Conservation (phyloP, 2,329 filamentous ascomycete genomes). For the Colletotrichum godetiae region DNA sequence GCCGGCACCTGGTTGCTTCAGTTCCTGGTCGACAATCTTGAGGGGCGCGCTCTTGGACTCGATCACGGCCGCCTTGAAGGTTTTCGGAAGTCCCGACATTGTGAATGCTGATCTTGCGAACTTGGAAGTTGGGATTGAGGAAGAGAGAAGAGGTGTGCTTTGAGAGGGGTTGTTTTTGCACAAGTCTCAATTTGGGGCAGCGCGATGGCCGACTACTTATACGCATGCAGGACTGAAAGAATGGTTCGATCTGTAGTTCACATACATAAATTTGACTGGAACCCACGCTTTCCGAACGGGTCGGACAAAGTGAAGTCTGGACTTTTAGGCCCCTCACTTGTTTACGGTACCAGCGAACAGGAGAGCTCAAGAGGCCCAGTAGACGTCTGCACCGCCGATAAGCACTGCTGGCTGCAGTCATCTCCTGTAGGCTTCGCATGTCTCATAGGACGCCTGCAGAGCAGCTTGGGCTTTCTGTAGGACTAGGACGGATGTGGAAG, state of each 20-base stretch:
- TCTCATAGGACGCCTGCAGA: neutral
- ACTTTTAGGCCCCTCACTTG: neutral
- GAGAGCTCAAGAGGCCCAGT: neutral
- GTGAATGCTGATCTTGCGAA: neutral
- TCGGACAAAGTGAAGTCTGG: neutral
- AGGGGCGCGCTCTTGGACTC: conserved; percentile 63
- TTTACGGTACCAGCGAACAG: neutral
- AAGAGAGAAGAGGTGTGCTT: neutral
- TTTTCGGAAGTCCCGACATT: conserved; percentile 64
- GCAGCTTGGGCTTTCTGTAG: neutral
- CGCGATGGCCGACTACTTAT: neutral
- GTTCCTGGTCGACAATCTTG: conserved; percentile 67
- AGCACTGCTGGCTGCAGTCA: neutral
- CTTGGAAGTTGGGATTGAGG: neutral
- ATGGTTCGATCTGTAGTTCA: neutral
- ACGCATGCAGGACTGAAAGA: neutral
- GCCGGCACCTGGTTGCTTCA: conserved; percentile 65
- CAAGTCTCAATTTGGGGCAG: no score
- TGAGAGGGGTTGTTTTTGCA: neutral
- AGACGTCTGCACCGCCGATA: neutral
- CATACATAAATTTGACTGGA: neutral
- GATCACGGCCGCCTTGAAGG: conserved; percentile 75
- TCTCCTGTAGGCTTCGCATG: neutral
- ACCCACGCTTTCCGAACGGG: neutral
- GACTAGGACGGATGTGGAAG: neutral